These are phyloP conservation scores for Ogataea paradorogensis DNA, from an alignment of 805 yeast genomes.

Conservation along the genomic window DNA sequence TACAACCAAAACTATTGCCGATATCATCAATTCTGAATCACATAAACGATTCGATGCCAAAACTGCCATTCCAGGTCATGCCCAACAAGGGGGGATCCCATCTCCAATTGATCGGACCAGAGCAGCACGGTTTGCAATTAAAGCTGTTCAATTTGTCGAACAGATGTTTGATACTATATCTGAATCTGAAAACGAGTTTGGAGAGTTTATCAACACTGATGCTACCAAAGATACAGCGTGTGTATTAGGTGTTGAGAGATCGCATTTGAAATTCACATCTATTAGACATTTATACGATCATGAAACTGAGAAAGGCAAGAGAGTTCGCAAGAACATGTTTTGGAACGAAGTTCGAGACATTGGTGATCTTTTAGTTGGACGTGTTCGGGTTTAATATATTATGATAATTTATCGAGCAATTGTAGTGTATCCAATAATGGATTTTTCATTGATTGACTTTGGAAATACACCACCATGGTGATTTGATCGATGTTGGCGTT, in stretches of 20 bases:
- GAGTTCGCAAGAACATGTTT: conserved; percentile 87
- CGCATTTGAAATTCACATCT: conserved; percentile 71
- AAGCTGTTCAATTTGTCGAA: conserved; percentile 69
- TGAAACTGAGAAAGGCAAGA: conserved; percentile 75
- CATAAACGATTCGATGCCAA: conserved; percentile 69
- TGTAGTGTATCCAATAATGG: not conserved
- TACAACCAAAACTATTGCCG: conserved; percentile 65
- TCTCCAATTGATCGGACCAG: conserved; percentile 74
- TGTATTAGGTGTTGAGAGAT: conserved; percentile 78
- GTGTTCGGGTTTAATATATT: conserved; percentile 35
- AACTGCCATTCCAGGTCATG: conserved; percentile 84
- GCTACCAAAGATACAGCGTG: conserved; percentile 56
- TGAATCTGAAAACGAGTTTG: conserved; percentile 26
- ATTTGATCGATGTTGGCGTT: conserved; percentile 27
- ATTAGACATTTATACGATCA: conserved; percentile 76
- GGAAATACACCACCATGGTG: conserved; percentile 18
- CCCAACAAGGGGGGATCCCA: conserved; percentile 80
- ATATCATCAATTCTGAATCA: conserved; percentile 61
- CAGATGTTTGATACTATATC: conserved; percentile 24
- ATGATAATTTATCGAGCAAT: conserved; percentile 5
- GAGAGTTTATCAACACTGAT: conserved; percentile 27
- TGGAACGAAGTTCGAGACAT: conserved; percentile 77
- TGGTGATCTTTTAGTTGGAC: conserved; percentile 82
- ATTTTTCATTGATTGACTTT: not conserved
- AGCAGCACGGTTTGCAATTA: conserved; percentile 69